phyloP scores from a whole-genome alignment of 2,329 filamentous ascomycete genomes.

The Diaporthe australafricana region DNA sequence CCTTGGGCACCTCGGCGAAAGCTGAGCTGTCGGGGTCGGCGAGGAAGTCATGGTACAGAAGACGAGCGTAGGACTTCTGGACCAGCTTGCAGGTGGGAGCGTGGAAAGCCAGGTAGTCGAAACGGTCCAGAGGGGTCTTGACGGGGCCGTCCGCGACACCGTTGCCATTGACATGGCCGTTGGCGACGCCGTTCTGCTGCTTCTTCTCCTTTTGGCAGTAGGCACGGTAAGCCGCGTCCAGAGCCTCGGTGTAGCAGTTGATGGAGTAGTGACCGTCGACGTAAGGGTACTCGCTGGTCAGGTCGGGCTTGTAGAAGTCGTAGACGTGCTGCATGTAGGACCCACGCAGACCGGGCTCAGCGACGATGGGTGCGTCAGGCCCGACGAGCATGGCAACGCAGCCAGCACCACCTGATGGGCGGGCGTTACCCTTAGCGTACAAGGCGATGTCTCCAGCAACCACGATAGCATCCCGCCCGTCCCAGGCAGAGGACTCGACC shows the following conservation, averaged over 20 bases:
- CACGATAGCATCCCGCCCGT: constrained; percentile 84
- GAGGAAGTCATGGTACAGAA: constrained; percentile 89
- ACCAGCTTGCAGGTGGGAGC: constrained; percentile 90
- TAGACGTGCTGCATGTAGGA: constrained; percentile 87
- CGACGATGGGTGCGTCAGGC: constrained; percentile 79
- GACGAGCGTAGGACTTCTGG: constrained; percentile 84
- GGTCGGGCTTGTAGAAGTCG: constrained; percentile 91
- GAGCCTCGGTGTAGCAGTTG: constrained; percentile 83
- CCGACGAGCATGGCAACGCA: constrained; percentile 84
- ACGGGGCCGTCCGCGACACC: constrained; percentile 61
- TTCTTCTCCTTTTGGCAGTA: constrained; percentile 80
- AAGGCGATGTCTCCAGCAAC: constrained; percentile 86
- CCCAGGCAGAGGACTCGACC: constrained; percentile 89
- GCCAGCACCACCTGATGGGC: constrained; percentile 84
- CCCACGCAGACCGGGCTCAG: constrained; percentile 83
- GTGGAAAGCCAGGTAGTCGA: constrained; percentile 87
- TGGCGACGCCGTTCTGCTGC: constrained; percentile 55
- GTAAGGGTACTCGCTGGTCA: constrained; percentile 88
- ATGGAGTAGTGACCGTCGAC: constrained; percentile 87
- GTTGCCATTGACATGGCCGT: constrained; percentile 67
- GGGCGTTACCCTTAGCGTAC: constrained; percentile 85
- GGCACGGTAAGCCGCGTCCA: constrained; percentile 84
- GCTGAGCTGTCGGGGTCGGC: constrained; percentile 73
- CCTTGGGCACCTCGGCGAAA: constrained; percentile 81
- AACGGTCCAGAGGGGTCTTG: constrained; percentile 80